phyloP scores from a whole-genome alignment of 148 eudicot genomes.

The Rhododendron henanense region DNA sequence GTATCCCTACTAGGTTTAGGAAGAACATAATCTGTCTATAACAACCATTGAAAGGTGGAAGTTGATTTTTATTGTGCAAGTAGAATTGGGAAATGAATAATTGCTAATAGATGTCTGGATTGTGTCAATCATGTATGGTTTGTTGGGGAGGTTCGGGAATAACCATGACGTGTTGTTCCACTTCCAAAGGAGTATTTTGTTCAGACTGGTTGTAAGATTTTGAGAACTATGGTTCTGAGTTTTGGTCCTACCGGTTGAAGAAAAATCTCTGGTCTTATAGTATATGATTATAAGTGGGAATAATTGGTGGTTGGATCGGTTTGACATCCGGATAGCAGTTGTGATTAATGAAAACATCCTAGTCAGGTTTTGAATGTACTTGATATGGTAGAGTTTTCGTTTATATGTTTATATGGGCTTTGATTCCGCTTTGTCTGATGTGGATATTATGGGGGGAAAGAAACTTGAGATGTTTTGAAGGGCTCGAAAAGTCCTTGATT shows the following conservation, averaged over 20 bases:
- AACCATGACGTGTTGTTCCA: background rate
- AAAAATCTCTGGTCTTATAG: background rate
- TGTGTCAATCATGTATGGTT: background rate
- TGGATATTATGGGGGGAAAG: too few relatives aligned
- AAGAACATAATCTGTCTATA: background rate
- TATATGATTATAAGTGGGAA: background rate
- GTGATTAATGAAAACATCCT: background rate
- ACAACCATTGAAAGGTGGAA: background rate
- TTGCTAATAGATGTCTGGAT: background rate
- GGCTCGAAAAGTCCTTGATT: too few relatives aligned
- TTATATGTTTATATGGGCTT: background rate
- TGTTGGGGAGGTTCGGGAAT: background rate
- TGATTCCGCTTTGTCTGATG: too few relatives aligned
- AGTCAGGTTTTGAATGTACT: background rate
- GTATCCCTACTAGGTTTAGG: background rate
- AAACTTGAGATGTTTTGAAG: too few relatives aligned
- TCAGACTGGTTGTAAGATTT: background rate
- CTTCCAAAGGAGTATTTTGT: background rate
- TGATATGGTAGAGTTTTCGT: background rate
- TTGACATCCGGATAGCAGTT: background rate
- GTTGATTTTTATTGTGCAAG: background rate
- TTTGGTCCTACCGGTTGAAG: background rate
- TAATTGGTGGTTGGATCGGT: background rate
- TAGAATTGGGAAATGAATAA: background rate
- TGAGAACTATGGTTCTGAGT: background rate